Evolutionary conservation across 75 land plant genomes (phyloP).

Genomic region (Azolla pinnata): DNA sequence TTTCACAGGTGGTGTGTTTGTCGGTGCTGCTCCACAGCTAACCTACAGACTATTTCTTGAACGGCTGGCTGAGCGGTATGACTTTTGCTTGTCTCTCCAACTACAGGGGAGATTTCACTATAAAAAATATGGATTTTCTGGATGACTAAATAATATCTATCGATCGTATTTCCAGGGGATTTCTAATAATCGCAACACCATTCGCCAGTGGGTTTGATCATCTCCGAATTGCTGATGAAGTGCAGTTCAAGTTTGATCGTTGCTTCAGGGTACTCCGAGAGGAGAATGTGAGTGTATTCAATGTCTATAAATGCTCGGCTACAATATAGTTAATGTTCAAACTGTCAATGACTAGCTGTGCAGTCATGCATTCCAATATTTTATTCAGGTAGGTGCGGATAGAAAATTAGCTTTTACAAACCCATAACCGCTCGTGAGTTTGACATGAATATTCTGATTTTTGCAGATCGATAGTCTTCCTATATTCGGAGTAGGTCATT

Average conservation of each 20-base stretch:
- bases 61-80: conserved; percentile 70
- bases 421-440: background rate
- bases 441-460: background rate
- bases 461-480: conserved; percentile 63
- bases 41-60: conserved; percentile 88
- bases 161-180: conserved; percentile 38
- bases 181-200: conserved; percentile 88
- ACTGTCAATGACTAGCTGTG: too few species aligned
- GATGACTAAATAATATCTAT: too few species aligned
- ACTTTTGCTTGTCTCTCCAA: too few species aligned
- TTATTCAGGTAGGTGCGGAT: too few species aligned
- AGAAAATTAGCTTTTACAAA: too few species aligned
- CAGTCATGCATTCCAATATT: too few species aligned
- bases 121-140: background rate
- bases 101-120: too few species aligned
- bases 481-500: conserved; percentile 87
- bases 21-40: conserved; percentile 98
- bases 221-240: conserved; percentile 88
- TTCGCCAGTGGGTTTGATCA: conserved; percentile 97
- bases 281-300: conserved; percentile 16
- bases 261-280: conserved; percentile 39
- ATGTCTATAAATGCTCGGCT: too few species aligned
- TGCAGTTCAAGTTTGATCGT: conserved; percentile 89
- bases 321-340: too few species aligned
- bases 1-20: conserved; percentile 94